Conservation (phyloP, 129 eudicot genomes). For the Ambrosia artemisiifolia region DNA sequence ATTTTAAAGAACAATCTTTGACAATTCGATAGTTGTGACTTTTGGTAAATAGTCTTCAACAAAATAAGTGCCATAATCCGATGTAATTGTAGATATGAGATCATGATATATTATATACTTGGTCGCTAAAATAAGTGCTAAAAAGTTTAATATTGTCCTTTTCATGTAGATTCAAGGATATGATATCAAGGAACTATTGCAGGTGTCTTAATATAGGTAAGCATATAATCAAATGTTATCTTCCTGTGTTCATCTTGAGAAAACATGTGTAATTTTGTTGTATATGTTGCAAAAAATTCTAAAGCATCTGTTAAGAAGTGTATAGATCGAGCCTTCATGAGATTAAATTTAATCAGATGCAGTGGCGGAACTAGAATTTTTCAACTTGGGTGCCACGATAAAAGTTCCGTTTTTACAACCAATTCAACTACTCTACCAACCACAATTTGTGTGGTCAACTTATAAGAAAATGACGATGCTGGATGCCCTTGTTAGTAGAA, state of each 20-base stretch:
- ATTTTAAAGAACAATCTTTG: not conserved
- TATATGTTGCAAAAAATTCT: not conserved
- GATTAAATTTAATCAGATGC: not conserved
- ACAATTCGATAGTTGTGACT: not conserved
- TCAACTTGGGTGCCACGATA: too few relatives aligned
- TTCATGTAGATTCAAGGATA: constrained; percentile 81
- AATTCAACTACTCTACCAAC: too few relatives aligned
- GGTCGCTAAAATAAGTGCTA: not conserved
- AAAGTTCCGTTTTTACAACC: too few relatives aligned
- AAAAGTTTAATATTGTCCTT: not conserved
- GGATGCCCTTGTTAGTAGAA: too few relatives aligned
- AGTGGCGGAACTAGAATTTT: not conserved
- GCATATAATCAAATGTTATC: constrained; percentile 2
- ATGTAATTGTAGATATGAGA: not conserved
- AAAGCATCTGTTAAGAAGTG: not conserved
- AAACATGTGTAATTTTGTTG: constrained; percentile 14
- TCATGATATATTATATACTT: not conserved
- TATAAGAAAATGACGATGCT: too few relatives aligned
- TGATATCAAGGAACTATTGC: constrained; percentile 80
- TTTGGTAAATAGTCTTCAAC: not conserved
- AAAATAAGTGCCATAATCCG: not conserved
- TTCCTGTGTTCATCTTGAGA: not conserved
- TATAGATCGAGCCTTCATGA: not conserved
- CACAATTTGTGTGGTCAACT: too few relatives aligned
- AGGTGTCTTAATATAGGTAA: constrained; percentile 37